Percentiles rank a stretch among this genome's conserved stretches.
Evolutionary conservation across 805 yeast genomes (phyloP).

Genomic region (Zygosaccharomyces lentus): DNA sequence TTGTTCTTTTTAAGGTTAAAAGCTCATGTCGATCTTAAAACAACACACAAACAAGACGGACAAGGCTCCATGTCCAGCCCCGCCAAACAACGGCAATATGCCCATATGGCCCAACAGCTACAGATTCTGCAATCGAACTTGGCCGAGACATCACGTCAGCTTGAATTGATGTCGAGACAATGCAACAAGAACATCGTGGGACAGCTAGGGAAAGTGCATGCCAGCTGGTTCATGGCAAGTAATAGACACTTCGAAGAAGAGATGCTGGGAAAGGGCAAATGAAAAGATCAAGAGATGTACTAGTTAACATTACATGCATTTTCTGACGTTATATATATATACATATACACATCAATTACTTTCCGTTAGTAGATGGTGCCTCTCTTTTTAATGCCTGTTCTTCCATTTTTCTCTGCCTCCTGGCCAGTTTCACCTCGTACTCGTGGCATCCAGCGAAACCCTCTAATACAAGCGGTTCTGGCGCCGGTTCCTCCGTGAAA

Average conservation of each 20-base stretch:
- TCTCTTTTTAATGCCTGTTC: conserved; percentile 14
- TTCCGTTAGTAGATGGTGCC: conserved; percentile 7
- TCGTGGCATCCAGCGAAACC: conserved; percentile 92
- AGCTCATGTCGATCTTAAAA: not conserved
- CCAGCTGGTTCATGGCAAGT: conserved; percentile 33
- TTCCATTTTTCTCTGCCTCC: conserved; percentile 42
- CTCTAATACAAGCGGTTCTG: conserved; percentile 54
- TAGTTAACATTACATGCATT: not conserved
- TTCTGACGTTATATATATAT: not conserved
- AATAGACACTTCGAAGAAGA: conserved; percentile 26
- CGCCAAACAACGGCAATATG: conserved; percentile 31
- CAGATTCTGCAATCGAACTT: conserved; percentile 26
- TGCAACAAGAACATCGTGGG: conserved; percentile 31
- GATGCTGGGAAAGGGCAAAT: conserved; percentile 21
- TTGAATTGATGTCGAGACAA: conserved; percentile 31
- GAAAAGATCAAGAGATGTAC: conserved; percentile 1
- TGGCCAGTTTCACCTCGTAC: conserved; percentile 65
- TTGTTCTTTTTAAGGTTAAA: conserved; percentile 1
- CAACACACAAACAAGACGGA: not conserved
- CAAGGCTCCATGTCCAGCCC: conserved; percentile 19
- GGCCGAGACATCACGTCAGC: conserved; percentile 24
- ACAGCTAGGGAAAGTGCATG: conserved; percentile 32
- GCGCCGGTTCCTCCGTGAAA: conserved; percentile 64
- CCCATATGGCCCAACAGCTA: conserved; percentile 31
- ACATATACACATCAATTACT: conserved; percentile 4